Base-by-base conservation (phyloP, 192 early-diverging fungal genomes). In the Rhizoclosmatium globosum region DNA sequence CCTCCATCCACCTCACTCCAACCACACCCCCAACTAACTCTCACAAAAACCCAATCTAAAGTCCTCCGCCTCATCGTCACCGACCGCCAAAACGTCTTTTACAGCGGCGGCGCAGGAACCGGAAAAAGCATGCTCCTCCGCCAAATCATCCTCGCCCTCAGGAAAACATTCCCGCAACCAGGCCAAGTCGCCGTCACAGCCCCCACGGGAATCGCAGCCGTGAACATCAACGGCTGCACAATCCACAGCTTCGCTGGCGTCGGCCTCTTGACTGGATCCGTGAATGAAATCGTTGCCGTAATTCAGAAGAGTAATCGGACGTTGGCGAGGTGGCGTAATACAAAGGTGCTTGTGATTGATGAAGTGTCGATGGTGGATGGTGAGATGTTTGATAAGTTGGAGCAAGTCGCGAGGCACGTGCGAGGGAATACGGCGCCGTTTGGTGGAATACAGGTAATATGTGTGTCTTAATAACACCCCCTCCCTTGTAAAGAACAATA, bases 171-270 rank as follows among this genome's bases (percentile, higher is more conserved):
- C 38, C 42, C 9, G 7, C 57, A 78, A 21, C 6, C 60, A 19
- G 21, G 38, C 42, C 9, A 44, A 9, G 77, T 70, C 11, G 67
- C 65, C 13, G 67, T 78, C 47, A 71, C 77, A 11, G 85, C 90
- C 11, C 82, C 90, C 0, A 92, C 90, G 2, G 90, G 90, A 0
- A 87, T 92, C 39, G 90, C 90, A 0, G 90, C 90, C 1, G 84
- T 84, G 46, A 90, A 90, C 60, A 89, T 92, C 66, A 78, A 81
- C 21, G 90, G 90, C 43, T 82, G 77, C 17, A 92, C 90, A 2
- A 68, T 92, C 47, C 90, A 92, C 64, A 85, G 82, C 0, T 92
- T 90, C 80, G 84, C 88, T 23, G 90, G 86, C 23, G 72, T 59
- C 7, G 59, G 70, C 1, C 42, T 60, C 17, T 42, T 64, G 13